phyloP scores from a whole-genome alignment of 495 filamentous ascomycete genomes.

The Pseudomonodictys pantanalensis region DNA sequence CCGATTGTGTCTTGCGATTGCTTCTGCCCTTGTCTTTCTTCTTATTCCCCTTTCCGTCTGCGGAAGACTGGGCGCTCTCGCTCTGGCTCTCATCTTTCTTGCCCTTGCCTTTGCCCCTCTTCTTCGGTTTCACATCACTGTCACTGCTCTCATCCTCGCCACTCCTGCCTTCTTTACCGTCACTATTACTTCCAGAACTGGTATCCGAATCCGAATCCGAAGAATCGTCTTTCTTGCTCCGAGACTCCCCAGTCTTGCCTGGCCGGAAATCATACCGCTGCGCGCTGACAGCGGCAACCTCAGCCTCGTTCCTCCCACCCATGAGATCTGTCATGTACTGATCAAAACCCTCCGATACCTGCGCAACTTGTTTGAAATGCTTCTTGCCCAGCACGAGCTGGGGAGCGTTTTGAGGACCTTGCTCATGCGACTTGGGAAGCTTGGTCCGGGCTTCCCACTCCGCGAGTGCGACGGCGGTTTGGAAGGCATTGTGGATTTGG shows the following conservation, averaged over 20 bases:
- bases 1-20: no score
- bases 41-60: no score
- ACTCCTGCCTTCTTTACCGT: background rate
- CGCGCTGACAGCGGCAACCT: background rate
- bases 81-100: no score
- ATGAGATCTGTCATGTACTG: background rate
- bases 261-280: background rate
- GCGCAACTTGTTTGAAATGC: background rate
- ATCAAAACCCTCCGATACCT: background rate
- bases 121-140: background rate
- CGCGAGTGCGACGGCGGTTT: background rate
- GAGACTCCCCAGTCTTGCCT: background rate
- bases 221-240: background rate
- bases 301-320: background rate
- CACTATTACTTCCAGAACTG: background rate
- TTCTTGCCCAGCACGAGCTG: background rate
- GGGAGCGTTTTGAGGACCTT: background rate
- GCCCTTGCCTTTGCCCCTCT: background rate
- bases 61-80: no score
- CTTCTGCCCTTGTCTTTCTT: no score
- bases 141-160: background rate
- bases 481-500: background rate
- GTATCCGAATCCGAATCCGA: background rate
- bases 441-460: background rate
- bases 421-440: background rate